Evolutionary conservation across 257 asterid genomes (phyloP).

Genomic region (Penstemon eatonii): DNA sequence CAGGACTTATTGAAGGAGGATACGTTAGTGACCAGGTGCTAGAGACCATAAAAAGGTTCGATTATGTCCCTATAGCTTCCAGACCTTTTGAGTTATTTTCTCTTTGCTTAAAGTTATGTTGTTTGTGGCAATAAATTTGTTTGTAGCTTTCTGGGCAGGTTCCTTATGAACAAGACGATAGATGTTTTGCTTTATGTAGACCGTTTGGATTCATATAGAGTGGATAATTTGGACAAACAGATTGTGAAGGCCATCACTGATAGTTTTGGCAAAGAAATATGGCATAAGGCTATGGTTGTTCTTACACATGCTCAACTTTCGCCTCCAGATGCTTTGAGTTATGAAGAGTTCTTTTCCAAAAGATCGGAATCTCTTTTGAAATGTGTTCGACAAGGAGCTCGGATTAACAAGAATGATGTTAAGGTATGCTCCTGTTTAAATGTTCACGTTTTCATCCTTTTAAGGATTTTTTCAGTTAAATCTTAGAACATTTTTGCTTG

Average conservation of each 20-base stretch:
- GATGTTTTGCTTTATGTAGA: slow-evolving; percentile 97
- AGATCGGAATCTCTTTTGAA: slow-evolving; percentile 58
- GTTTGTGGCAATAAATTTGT: slow-evolving; percentile 13
- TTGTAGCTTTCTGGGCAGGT: slow-evolving; percentile 55
- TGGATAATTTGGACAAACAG: slow-evolving; percentile 88
- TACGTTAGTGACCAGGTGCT: slow-evolving; percentile 61
- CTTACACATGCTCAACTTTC: slow-evolving; percentile 68
- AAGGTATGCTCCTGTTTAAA: slow-evolving; percentile 40
- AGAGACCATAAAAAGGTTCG: slow-evolving; percentile 55
- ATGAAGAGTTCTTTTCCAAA: slow-evolving; percentile 50
- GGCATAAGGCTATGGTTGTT: slow-evolving; percentile 72
- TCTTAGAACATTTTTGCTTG: not conserved
- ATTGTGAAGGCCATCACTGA: slow-evolving; percentile 64
- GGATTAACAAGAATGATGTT: slow-evolving; percentile 45
- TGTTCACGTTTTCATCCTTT: not conserved
- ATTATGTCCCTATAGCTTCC: not conserved
- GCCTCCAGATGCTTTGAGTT: slow-evolving; percentile 60
- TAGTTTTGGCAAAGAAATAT: slow-evolving; percentile 68
- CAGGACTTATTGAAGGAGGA: slow-evolving; percentile 68
- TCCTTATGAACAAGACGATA: slow-evolving; percentile 84
- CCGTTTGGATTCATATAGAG: slow-evolving; percentile 92
- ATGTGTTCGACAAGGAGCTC: slow-evolving; percentile 51
- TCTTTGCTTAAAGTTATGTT: not conserved
- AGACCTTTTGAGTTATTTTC: not conserved
- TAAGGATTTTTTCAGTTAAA: not conserved